Evolutionary conservation across 306 rosid genomes (phyloP).

Genomic region (Benincasa hispida): DNA sequence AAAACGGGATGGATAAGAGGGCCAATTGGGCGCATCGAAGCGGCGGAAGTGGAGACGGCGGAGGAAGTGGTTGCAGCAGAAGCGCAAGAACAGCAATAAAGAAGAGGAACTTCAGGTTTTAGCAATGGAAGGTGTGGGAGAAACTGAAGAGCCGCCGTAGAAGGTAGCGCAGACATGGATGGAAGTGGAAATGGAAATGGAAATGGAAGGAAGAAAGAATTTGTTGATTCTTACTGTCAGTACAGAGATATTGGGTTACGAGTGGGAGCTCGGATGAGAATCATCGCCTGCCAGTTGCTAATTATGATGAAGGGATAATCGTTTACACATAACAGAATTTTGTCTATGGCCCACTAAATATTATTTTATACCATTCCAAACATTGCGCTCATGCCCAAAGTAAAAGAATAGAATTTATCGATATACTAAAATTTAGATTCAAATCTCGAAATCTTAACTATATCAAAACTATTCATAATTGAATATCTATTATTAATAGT

Average conservation of each 20-base stretch:
- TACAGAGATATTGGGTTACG: not conserved
- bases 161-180: constrained; percentile 62
- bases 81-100: constrained; percentile 15
- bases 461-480: too few species aligned
- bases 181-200: not conserved
- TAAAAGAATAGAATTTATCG: too few species aligned
- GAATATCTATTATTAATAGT: too few species aligned
- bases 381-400: too few species aligned
- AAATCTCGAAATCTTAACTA: too few species aligned
- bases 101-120: constrained; percentile 19
- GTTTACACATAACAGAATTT: too few species aligned
- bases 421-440: too few species aligned
- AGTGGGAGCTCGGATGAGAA: not conserved
- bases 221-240: not conserved
- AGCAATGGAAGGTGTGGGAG: constrained; percentile 23
- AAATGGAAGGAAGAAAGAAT: too few species aligned
- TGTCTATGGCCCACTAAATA: too few species aligned
- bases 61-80: not conserved
- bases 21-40: constrained; percentile 14
- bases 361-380: too few species aligned
- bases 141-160: constrained; percentile 19
- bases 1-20: constrained; percentile 48
- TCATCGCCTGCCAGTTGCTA: not conserved
- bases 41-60: not conserved
- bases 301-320: not conserved